Evolutionary conservation across 176 grass and related monocot species (phyloP).

Genomic region (Typha latifolia): DNA sequence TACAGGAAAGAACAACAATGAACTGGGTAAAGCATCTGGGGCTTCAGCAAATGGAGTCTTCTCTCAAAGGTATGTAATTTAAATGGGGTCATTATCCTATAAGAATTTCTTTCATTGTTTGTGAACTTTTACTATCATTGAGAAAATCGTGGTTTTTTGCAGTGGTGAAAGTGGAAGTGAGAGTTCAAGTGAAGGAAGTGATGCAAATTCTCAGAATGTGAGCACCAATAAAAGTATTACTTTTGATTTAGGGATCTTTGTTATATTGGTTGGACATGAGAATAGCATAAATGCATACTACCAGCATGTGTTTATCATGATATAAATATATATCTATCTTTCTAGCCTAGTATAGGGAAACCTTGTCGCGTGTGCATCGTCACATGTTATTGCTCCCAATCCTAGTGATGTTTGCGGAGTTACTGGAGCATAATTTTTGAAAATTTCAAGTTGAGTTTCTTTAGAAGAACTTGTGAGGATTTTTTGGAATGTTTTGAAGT

Average conservation of each 20-base stretch:
- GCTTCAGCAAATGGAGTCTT: conserved; percentile 26
- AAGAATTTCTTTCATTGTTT: conserved; percentile 11
- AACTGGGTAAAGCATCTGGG: conserved; percentile 26
- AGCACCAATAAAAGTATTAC: conserved; percentile 1
- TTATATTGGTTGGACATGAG: conserved; percentile 2
- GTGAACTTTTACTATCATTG: not conserved
- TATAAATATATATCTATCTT: too few species aligned
- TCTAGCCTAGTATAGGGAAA: too few species aligned
- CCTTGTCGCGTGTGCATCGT: too few species aligned
- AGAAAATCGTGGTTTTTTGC: not conserved
- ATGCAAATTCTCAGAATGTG: conserved; percentile 42
- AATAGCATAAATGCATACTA: not conserved
- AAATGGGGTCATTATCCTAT: conserved; percentile 5
- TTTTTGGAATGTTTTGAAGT: too few species aligned
- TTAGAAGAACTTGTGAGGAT: too few species aligned
- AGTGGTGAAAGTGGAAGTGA: conserved; percentile 47
- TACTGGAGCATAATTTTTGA: too few species aligned
- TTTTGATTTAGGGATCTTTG: not conserved
- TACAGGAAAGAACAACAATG: conserved; percentile 34
- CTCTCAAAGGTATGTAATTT: conserved; percentile 27
- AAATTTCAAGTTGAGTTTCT: too few species aligned
- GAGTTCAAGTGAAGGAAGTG: conserved; percentile 43
- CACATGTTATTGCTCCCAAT: too few species aligned
- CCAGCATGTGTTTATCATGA: conserved; percentile 19
- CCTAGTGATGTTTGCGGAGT: too few species aligned